Evolutionary conservation across 306 rosid species (phyloP).

Genomic region (Carpinus fangiana): DNA sequence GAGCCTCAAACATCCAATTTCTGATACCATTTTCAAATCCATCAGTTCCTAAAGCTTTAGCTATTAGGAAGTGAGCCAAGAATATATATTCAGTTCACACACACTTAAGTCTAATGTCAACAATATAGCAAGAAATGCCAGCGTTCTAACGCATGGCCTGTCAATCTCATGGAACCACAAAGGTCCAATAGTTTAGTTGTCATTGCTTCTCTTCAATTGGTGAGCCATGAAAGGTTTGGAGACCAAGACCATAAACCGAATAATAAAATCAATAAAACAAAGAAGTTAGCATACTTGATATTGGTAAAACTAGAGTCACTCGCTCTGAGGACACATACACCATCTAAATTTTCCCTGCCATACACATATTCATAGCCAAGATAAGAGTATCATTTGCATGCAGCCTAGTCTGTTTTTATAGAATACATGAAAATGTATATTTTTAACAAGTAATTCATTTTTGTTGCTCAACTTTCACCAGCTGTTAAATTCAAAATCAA

Average conservation of each 20-base stretch:
- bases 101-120: neutral
- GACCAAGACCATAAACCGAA: neutral
- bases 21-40: neutral
- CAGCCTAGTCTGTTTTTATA: slow-evolving; percentile 9
- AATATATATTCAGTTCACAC: neutral
- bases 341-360: neutral
- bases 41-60: neutral
- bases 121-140: neutral
- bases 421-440: neutral
- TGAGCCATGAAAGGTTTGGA: slow-evolving; percentile 13
- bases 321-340: neutral
- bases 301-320: neutral
- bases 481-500: neutral
- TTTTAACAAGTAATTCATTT: no score
- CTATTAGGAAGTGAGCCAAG: neutral
- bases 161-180: neutral
- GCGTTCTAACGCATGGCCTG: neutral
- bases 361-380: slow-evolving; percentile 13
- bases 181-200: neutral
- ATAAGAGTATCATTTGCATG: neutral
- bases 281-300: neutral
- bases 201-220: slow-evolving; percentile 16
- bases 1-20: neutral
- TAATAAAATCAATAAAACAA: neutral
- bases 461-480: neutral